Conservation (phyloP, 1,284 basidiomycete genomes). For the Tylopilus sp. region DNA sequence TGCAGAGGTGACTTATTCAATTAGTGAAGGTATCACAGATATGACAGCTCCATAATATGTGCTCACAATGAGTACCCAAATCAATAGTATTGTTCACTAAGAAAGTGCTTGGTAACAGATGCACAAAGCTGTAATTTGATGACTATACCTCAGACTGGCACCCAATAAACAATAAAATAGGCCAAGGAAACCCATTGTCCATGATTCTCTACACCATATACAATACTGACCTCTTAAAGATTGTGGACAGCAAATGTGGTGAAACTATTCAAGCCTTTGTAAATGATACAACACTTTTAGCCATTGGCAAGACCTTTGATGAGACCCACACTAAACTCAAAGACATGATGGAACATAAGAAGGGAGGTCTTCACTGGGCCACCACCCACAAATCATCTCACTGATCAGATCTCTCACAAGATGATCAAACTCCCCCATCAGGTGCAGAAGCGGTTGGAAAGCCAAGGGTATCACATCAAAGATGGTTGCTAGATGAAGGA, state of each 20-base stretch:
- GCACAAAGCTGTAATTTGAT: not conserved
- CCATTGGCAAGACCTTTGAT: not conserved
- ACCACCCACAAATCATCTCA: too few relatives aligned
- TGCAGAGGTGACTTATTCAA: too few relatives aligned
- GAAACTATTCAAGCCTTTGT: not conserved
- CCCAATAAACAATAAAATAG: conserved; percentile 36
- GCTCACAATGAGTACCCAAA: too few relatives aligned
- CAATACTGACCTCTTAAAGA: not conserved
- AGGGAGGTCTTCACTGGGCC: too few relatives aligned
- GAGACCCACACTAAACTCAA: not conserved
- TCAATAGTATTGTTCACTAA: not conserved
- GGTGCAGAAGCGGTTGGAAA: too few relatives aligned
- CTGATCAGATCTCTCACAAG: too few relatives aligned
- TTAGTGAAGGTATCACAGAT: too few relatives aligned
- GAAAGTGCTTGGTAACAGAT: not conserved
- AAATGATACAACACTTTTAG: not conserved
- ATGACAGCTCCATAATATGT: too few relatives aligned
- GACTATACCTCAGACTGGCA: conserved; percentile 11
- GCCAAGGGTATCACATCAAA: too few relatives aligned
- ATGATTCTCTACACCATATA: conserved; percentile 26
- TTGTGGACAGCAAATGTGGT: not conserved
- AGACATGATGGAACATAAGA: conserved; percentile 14
- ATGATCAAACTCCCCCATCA: too few relatives aligned
- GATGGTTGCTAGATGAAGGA: too few relatives aligned
- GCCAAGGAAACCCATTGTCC: conserved; percentile 32